Evolutionary conservation across 2,329 filamentous ascomycete genomes (phyloP).

Genomic region (Thelonectria olida): DNA sequence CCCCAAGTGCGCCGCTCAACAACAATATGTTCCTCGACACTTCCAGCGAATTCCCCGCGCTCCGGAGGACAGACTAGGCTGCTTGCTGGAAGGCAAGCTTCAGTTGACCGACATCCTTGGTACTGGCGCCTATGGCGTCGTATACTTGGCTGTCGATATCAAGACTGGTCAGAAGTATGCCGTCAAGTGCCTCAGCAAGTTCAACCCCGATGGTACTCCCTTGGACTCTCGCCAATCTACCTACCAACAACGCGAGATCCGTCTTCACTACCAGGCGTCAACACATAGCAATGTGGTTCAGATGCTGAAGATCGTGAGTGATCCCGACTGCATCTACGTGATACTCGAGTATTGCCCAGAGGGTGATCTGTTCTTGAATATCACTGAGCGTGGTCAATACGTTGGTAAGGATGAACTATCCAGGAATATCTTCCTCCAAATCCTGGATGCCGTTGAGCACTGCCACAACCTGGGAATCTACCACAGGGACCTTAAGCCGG

Average conservation of each 20-base stretch:
- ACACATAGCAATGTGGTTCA: slow-evolving; percentile 93
- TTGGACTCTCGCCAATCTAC: slow-evolving; percentile 86
- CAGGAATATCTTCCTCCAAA: slow-evolving; percentile 90
- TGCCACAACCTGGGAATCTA: slow-evolving; percentile 95
- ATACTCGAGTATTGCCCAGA: slow-evolving; percentile 97
- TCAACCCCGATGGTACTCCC: slow-evolving; percentile 73
- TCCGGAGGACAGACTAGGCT: slow-evolving; percentile 88
- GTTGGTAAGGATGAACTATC: slow-evolving; percentile 90
- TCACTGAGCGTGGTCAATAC: slow-evolving; percentile 93
- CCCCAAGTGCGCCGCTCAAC: slow-evolving; percentile 55
- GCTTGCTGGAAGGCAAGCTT: slow-evolving; percentile 82
- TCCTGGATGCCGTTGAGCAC: slow-evolving; percentile 94
- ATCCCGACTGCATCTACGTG: slow-evolving; percentile 91
- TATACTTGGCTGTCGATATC: slow-evolving; percentile 89
- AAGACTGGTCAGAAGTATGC: slow-evolving; percentile 85
- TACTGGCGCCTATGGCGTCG: slow-evolving; percentile 94
- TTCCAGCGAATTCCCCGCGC: slow-evolving; percentile 63
- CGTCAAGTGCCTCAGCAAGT: slow-evolving; percentile 96
- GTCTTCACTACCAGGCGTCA: slow-evolving; percentile 88
- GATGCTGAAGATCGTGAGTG: slow-evolving; percentile 92
- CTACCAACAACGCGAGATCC: slow-evolving; percentile 94
- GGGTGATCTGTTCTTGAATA: slow-evolving; percentile 96
- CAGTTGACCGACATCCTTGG: slow-evolving; percentile 88
- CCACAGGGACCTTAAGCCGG: slow-evolving; percentile 96
- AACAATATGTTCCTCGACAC: slow-evolving; percentile 47